A percentile compares a stretch with the other conserved stretches of the same genome.
These are phyloP conservation scores for Paramecium pentaurelia DNA, from an alignment of 73 alveolate genomes.

Conservation along the genomic window DNA sequence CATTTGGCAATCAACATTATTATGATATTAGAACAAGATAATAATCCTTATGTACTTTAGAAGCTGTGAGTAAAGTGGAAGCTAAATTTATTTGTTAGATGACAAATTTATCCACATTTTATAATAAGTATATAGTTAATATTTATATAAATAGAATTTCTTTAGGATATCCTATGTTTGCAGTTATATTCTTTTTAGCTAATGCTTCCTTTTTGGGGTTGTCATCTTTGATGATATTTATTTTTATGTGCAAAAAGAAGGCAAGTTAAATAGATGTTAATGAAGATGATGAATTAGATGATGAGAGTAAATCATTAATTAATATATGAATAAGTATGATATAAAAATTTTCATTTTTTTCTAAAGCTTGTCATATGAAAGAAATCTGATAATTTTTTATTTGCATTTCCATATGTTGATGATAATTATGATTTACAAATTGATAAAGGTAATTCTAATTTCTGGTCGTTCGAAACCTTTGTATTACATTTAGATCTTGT, in stretches of 20 bases:
- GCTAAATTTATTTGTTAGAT: slow-evolving; percentile 52
- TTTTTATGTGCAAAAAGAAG: slow-evolving; percentile 37
- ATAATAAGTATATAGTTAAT: slow-evolving; percentile 27
- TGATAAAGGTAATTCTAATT: neutral
- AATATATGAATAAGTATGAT: slow-evolving; percentile 33
- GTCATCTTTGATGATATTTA: neutral
- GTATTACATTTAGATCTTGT: slow-evolving; percentile 1
- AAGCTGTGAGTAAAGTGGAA: slow-evolving; percentile 21
- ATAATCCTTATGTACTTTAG: slow-evolving; percentile 41
- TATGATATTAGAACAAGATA: slow-evolving; percentile 27
- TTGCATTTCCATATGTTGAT: neutral
- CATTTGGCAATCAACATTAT: slow-evolving; percentile 70
- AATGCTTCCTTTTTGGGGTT: slow-evolving; percentile 42
- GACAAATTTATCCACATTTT: slow-evolving; percentile 57
- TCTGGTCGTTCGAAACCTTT: neutral
- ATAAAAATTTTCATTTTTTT: neutral
- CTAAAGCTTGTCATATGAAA: slow-evolving; percentile 3
- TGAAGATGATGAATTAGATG: slow-evolving; percentile 24
- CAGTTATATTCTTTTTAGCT: slow-evolving; percentile 57
- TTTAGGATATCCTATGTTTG: slow-evolving; percentile 57
- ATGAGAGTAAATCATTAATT: neutral
- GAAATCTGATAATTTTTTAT: neutral
- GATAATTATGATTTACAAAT: neutral
- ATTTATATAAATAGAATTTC: slow-evolving; percentile 23
- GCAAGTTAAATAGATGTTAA: slow-evolving; percentile 48